phyloP scores from a whole-genome alignment of 1,284 basidiomycete genomes.

The Cutaneotrichosporon dermatis region DNA sequence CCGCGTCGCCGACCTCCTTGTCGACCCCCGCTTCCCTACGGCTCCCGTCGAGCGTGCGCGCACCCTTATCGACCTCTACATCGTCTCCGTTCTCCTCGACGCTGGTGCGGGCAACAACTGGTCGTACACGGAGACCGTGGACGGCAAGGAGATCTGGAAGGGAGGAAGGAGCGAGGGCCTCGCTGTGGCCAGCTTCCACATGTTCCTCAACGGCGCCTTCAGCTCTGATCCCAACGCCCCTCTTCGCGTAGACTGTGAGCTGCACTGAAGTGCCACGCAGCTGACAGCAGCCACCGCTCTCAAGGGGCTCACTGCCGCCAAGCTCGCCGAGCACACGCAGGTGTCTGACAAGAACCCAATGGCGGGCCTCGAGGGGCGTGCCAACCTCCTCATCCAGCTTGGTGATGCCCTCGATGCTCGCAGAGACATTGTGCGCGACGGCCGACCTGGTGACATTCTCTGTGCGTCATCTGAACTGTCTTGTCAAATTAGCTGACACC shows the following conservation, averaged over 20 bases:
- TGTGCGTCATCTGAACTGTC: conserved; percentile 51
- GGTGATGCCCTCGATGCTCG: conserved; percentile 63
- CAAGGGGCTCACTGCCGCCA: conserved; percentile 60
- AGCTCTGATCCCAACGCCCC: conserved; percentile 59
- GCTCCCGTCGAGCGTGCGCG: conserved; percentile 60
- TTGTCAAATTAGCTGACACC: neutral
- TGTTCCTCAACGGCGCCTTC: conserved; percentile 81
- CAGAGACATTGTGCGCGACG: conserved; percentile 60
- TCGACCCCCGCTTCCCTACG: conserved; percentile 8
- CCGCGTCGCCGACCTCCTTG: conserved; percentile 52
- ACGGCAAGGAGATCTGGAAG: conserved; percentile 37
- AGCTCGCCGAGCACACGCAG: conserved; percentile 71
- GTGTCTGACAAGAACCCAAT: conserved; percentile 73
- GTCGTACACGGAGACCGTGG: conserved; percentile 64
- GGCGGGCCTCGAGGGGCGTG: conserved; percentile 82
- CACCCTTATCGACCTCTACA: conserved; percentile 80
- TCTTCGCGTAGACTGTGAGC: conserved; percentile 70
- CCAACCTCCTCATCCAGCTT: conserved; percentile 68
- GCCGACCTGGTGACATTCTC: conserved; percentile 76
- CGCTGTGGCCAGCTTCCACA: conserved; percentile 84
- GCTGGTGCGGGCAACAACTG: conserved; percentile 85
- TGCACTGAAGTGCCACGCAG: neutral
- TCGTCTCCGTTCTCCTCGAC: conserved; percentile 88
- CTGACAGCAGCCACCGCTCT: conserved; percentile 63
- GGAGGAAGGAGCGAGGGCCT: conserved; percentile 82